Evolutionary conservation across 176 grass and related monocot genomes (phyloP).

Genomic region (Chloris gayana): DNA sequence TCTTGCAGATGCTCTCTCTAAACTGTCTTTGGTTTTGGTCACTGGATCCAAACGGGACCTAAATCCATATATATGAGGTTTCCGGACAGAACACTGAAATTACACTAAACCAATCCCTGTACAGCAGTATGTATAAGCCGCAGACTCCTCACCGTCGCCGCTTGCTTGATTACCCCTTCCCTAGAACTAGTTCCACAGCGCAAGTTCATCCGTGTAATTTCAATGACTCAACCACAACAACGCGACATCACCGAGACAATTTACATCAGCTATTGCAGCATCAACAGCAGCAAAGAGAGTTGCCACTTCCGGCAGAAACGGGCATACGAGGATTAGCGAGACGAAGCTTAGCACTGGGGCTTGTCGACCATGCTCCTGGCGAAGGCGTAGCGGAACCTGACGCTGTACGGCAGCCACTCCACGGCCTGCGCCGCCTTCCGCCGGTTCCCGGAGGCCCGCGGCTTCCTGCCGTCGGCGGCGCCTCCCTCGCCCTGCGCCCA

Average conservation of each 20-base stretch:
- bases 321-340: neutral
- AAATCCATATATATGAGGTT: too few species aligned
- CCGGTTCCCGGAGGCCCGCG: slow-evolving; percentile 37
- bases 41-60: too few species aligned
- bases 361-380: slow-evolving; percentile 59
- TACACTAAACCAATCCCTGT: neutral
- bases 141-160: neutral
- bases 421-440: slow-evolving; percentile 75
- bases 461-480: slow-evolving; percentile 43
- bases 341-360: slow-evolving; percentile 27
- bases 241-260: neutral
- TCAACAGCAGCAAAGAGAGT: neutral
- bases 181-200: neutral
- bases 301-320: neutral
- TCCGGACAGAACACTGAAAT: neutral
- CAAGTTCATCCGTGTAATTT: neutral
- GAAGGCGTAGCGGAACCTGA: slow-evolving; percentile 80
- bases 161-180: neutral
- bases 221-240: neutral
- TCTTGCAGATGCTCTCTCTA: too few species aligned
- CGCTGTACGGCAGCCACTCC: slow-evolving; percentile 92
- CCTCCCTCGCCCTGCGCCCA: slow-evolving; percentile 50
- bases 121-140: neutral
- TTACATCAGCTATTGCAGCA: neutral
- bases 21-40: too few species aligned